A percentile compares a stretch with the other conserved stretches of the same genome.
Conservation (phyloP, 305 asterid genomes). For the Fraxinus ornus region DNA sequence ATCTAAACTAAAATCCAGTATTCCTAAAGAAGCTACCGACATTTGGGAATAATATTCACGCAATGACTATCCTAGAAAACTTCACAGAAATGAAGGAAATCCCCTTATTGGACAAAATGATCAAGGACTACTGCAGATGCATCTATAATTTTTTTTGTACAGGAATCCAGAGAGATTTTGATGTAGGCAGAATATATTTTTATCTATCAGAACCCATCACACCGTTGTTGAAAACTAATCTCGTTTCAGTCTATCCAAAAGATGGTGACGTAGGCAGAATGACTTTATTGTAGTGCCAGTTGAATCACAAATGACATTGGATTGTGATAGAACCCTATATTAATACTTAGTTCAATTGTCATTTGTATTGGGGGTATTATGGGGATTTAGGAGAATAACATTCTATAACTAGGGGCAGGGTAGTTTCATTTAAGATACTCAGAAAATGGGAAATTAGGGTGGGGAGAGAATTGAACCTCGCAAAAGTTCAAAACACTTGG, state of each 20-base stretch:
- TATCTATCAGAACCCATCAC: neutral
- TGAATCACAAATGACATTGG: neutral
- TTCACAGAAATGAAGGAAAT: neutral
- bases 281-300: neutral
- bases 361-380: neutral
- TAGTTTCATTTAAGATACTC: neutral
- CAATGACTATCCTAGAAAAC: neutral
- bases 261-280: neutral
- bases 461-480: neutral
- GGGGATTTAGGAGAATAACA: neutral
- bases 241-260: neutral
- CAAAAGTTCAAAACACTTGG: neutral
- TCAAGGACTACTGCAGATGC: neutral
- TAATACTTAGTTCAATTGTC: neutral
- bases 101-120: conserved; percentile 7
- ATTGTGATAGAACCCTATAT: neutral
- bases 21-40: conserved; percentile 7
- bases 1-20: neutral
- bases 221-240: neutral
- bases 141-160: neutral
- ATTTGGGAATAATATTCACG: neutral
- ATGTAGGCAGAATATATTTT: neutral
- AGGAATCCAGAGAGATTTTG: neutral
- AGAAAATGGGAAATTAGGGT: neutral
- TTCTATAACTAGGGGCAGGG: neutral